These are phyloP conservation scores for Trypanosoma congolense DNA, from an alignment of 208 protist genomes.

Conservation along the genomic window DNA sequence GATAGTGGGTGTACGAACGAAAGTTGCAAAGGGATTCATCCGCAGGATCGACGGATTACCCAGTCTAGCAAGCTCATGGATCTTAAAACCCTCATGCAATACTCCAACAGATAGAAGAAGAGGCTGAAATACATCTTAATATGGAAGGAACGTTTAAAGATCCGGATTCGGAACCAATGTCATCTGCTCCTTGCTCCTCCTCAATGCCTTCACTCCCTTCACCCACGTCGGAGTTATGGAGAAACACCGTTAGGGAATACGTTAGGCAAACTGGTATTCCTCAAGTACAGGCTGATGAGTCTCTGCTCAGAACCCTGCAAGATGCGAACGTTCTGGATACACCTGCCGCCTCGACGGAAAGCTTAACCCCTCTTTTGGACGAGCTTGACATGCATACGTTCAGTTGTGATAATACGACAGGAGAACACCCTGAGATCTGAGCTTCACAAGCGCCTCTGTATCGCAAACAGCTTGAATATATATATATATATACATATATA, in stretches of 20 bases:
- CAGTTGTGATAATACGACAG: conserved; percentile 58
- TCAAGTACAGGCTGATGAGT: conserved; percentile 73
- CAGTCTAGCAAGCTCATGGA: conserved; percentile 70
- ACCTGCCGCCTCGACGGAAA: conserved; percentile 55
- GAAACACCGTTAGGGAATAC: conserved; percentile 77
- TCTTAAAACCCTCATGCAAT: conserved; percentile 55
- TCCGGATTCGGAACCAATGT: conserved; percentile 19
- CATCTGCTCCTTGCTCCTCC: conserved; percentile 29
- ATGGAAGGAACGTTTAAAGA: conserved; percentile 14
- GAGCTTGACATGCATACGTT: conserved; percentile 65
- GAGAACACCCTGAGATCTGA: neutral
- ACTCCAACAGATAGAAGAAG: conserved; percentile 50
- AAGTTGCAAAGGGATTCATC: conserved; percentile 76
- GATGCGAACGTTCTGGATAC: conserved; percentile 65
- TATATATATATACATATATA: conserved; percentile 6
- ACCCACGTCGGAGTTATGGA: conserved; percentile 68
- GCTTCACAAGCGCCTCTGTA: too few relatives aligned
- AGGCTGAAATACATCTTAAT: conserved; percentile 56
- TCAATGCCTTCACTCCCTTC: conserved; percentile 35
- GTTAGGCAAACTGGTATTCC: conserved; percentile 74
- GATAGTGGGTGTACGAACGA: conserved; percentile 54
- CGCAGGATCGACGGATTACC: conserved; percentile 57
- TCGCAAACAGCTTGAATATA: neutral
- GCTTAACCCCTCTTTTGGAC: conserved; percentile 77
- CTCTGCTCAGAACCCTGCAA: conserved; percentile 68